Evolutionary conservation across 1,139 yeast genomes (phyloP), one percentile per base, ranked within the genome.

Genomic region (Meyerozyma smithsonii): DNA sequence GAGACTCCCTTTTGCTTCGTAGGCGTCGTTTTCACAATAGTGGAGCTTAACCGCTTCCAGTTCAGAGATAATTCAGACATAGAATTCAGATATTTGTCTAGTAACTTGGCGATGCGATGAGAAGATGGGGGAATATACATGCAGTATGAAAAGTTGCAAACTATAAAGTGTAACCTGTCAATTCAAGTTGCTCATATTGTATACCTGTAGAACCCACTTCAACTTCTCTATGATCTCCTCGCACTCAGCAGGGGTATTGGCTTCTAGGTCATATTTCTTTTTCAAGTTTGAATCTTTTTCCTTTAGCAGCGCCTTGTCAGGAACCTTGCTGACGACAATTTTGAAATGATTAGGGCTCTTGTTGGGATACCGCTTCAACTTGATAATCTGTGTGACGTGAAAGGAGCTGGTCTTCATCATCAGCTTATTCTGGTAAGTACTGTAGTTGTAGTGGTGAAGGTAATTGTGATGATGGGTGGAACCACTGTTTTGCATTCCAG

Each of bases 241-340:
- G 38, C 95, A 80, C 49, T 84, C 86, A 2, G 61, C 59, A 0
- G 72, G 66, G 38, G 72, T 77, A 4, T 70, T 69, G 0, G 96
- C 95, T 52, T 90, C 97, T 45, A 92, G 73, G 51, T 88, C 95
- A 56, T 90, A 92, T 51, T 94, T 78, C 59, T 92, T 90, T 42
- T 68, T 63, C 5, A 64, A 44, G 11, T 69, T 72, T 24, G 47
- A 36, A 17, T 48, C 51, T 37, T 54, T 54, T 1, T 50, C 43
- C 36, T 57, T 59, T 12, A 48, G 52, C 1, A 64, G 64, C 4
- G 79, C 80, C 15, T 69, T 70, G 4, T 75, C 72, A 14, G 47
- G 46, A n/a, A 52, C 65, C 55, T 87, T 86, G 55, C 74, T 69
- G n/a, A 90, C 81, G 14, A 87, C 82, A 15, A 92, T 78, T 56